Base-by-base conservation (phyloP, 768 basidiomycete species). In the Phlebiopsis gigantea region DNA sequence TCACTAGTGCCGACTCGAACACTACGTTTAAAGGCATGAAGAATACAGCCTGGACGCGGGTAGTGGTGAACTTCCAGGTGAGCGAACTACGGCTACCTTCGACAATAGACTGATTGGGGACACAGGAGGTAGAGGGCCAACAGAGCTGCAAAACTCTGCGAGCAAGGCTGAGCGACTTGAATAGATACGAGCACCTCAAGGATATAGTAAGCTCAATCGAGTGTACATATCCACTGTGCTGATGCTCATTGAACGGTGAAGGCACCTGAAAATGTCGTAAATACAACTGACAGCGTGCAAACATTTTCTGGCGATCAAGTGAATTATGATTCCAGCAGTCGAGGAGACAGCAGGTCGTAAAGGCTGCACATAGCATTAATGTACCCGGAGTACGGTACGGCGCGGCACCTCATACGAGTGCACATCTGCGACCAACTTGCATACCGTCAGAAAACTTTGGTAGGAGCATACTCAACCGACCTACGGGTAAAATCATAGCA, bases 31-130 rank as follows among this genome's bases (percentile, higher is more conserved):
- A 69, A 52, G 81, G 83, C 24, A 73, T 90, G 64, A 62, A 68
- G 58, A 90, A 90, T 60, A 90, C 88, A 0, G 88, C 75, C 5
- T 90, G 87, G 87, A 79, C 80, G 12, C 78, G 79, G 59, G 74
- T 79, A 8, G 72, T 73, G 3, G 69, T 88, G 1, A 71, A 77
- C 42, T 67, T 75, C 51, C 72, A 72, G 28, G 49, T 51, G 39
- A 69, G 77, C 46, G 21, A 26, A 15, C 49, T n/a, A n/a, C n/a
- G n/a, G n/a, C n/a, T n/a, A n/a, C n/a, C n/a, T n/a, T n/a, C n/a
- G n/a, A n/a, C n/a, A n/a, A n/a, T n/a, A n/a, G n/a, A 14, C 31
- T 34, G 15, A 44, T 5, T 24, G 19, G 22, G n/a, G 19, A 21
- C 31, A 28, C 26, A 8, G 19, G 54, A 28, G 22, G 15, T 41